Conservation (phyloP, 2,329 filamentous ascomycete genomes). For the Lecanicillium sp. region DNA sequence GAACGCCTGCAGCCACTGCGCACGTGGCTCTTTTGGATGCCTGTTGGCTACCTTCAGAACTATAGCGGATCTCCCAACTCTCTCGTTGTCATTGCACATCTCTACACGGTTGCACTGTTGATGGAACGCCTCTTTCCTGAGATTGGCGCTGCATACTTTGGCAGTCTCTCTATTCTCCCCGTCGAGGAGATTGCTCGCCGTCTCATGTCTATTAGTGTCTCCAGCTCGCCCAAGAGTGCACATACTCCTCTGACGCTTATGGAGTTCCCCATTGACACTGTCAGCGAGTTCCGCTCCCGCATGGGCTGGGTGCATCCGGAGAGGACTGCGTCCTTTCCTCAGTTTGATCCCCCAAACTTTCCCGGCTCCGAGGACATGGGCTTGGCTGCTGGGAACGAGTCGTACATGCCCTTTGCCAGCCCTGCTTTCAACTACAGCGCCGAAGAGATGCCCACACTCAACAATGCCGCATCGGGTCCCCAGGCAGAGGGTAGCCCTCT, state of each 20-base stretch:
- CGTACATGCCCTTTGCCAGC: conserved; percentile 47
- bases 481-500: conserved; percentile 45
- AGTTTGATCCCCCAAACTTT: conserved; percentile 50
- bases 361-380: conserved; percentile 36
- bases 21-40: conserved; percentile 94
- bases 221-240: conserved; percentile 44
- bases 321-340: conserved; percentile 51
- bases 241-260: conserved; percentile 59
- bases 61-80: conserved; percentile 68
- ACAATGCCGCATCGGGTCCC: conserved; percentile 35
- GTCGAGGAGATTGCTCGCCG: conserved; percentile 80
- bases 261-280: conserved; percentile 63
- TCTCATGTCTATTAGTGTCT: conserved; percentile 59
- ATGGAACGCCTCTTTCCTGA: conserved; percentile 89
- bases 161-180: conserved; percentile 67
- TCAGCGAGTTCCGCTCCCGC: conserved; percentile 58
- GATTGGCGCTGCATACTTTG: conserved; percentile 82
- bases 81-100: conserved; percentile 78
- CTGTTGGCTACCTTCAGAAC: conserved; percentile 72
- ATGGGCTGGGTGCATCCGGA: conserved; percentile 59
- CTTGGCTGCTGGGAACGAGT: conserved; percentile 29
- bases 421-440: conserved; percentile 56
- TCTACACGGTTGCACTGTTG: conserved; percentile 80
- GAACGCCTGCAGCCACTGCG: conserved; percentile 80
- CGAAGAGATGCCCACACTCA: conserved; percentile 51